A percentile compares a stretch with the other conserved stretches of the same genome.
These are phyloP conservation scores for Euphorbia celastroides DNA, from an alignment of 441 rosid species.

Conservation along the genomic window DNA sequence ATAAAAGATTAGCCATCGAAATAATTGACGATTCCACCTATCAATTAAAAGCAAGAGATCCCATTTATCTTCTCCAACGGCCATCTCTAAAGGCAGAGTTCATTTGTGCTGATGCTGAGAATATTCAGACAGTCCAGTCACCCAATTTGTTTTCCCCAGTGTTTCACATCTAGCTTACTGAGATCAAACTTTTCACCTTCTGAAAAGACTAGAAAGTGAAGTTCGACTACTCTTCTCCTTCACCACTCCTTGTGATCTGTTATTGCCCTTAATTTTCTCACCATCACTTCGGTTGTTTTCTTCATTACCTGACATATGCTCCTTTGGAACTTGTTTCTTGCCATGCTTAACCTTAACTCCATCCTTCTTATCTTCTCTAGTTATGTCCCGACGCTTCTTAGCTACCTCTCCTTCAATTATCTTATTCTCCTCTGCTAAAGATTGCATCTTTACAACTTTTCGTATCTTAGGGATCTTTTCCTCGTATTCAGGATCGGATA, in stretches of 20 bases:
- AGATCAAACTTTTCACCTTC: conserved; percentile 8
- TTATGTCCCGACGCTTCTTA: conserved; percentile 7
- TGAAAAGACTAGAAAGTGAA: conserved; percentile 33
- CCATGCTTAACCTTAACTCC: neutral
- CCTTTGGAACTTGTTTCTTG: neutral
- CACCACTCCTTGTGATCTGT: conserved; percentile 11
- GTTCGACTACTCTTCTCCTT: conserved; percentile 8
- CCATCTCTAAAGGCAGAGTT: neutral
- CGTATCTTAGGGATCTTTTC: conserved; percentile 26
- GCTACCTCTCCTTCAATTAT: no score
- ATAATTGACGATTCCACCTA: no score
- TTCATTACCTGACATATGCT: no score
- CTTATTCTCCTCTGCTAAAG: conserved; percentile 11
- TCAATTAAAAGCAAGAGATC: no score
- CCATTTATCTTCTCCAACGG: no score
- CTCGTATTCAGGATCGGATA: conserved; percentile 21
- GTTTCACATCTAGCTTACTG: neutral
- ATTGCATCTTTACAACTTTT: conserved; percentile 17
- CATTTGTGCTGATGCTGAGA: neutral
- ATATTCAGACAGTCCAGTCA: neutral
- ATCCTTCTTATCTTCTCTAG: conserved; percentile 13
- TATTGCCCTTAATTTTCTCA: conserved; percentile 12
- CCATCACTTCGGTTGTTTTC: conserved; percentile 8
- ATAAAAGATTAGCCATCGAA: neutral
- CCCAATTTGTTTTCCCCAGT: no score